Base-by-base conservation (phyloP, 352 stramenopile genomes). In the Phytophthora megakarya region DNA sequence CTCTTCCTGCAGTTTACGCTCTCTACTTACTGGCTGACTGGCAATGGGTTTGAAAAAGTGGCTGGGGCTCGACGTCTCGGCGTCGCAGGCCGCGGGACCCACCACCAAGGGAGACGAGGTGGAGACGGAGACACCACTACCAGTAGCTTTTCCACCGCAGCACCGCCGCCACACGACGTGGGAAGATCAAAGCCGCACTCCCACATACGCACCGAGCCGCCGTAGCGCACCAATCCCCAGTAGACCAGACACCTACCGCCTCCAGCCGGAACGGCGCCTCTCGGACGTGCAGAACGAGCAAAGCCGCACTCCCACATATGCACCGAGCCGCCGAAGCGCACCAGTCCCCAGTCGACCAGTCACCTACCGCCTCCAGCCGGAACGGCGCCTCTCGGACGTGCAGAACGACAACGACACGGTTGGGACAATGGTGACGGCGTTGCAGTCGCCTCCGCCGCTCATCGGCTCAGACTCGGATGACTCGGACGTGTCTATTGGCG, bases 1-100 rank as follows among this genome's bases (percentile, higher is more conserved):
- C n/a, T n/a, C n/a, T 33, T 49, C 22, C 13, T 26, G 3, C 19
- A 9, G 18, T 6, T n/a, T 25, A 39, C 16, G 9, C 15, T 38
- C 23, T 38, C 28, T 48, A 62, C 19, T 55, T 42, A 23, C 54
- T 61, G 40, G 26, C 13, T 21, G 19, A 47, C 13, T 32, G 53
- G 16, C 33, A 5, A 90, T 90, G 81, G 81, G 79, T 5, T 65
- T 90, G 19, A 90, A 86, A 68, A 77, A 86, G 51, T 87, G 79
- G 79, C 67, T 89, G 49, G 74, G 65, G 22, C 58, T 82, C 39
- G 75, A 80, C 54, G 72, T 86, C 61, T 78, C 76, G 39, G 56
- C 76, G 44, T 73, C 67, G 42, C 63, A 75, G 35, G 28, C 65
- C 7, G 55, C 54, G 21, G 73, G 57, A 37, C 48, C 51, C 33